Percentiles rank a stretch among this genome's conserved stretches.
Conservation (phyloP, 345 rosid species). For the Arabidopsis thaliana region DNA sequence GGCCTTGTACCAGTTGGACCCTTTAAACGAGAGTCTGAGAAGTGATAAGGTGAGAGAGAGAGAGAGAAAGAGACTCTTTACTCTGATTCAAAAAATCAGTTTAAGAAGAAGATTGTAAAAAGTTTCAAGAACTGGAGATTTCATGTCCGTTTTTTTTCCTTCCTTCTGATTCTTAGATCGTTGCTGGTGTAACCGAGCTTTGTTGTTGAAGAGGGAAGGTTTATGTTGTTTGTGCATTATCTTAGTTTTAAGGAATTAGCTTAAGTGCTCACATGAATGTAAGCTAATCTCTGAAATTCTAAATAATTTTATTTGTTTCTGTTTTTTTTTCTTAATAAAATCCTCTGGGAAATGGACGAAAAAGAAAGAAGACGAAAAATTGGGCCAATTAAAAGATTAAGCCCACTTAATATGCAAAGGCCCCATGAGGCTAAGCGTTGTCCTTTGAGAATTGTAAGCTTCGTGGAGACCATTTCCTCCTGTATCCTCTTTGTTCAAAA, state of each 20-base stretch:
- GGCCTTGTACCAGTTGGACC: slow-evolving; percentile 66
- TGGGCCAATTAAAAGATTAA: background rate
- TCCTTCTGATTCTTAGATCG: background rate
- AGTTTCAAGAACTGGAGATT: background rate
- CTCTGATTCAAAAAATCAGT: slow-evolving; percentile 1
- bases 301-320: background rate
- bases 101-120: slow-evolving; percentile 21
- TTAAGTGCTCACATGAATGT: slow-evolving; percentile 21
- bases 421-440: background rate
- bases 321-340: background rate
- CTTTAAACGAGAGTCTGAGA: slow-evolving; percentile 65
- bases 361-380: background rate
- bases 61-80: background rate
- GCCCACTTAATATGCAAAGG: background rate
- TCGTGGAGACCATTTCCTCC: no score
- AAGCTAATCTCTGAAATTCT: slow-evolving; percentile 33
- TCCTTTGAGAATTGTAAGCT: background rate
- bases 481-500: no score
- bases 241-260: slow-evolving; percentile 38
- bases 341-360: background rate
- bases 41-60: slow-evolving; percentile 46
- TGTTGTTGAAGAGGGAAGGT: slow-evolving; percentile 24
- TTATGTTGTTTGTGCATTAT: slow-evolving; percentile 43
- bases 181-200: slow-evolving; percentile 19
- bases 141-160: background rate